Base-by-base conservation (phyloP, 176 grass and related monocot genomes). In the Metroxylon sagu region DNA sequence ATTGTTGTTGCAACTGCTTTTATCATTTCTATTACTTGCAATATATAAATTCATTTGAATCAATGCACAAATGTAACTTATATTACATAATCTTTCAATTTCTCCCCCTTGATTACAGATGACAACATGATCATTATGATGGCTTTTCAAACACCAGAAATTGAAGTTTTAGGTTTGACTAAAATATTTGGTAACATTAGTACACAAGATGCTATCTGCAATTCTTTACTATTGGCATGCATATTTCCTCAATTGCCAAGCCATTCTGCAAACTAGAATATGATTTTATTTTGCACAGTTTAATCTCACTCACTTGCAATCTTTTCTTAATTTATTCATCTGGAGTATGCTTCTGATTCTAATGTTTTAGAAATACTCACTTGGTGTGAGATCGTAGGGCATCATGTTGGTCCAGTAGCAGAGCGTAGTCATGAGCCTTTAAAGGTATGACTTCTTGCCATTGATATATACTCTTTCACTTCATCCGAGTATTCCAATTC, bases 131-230 rank as follows among this genome's bases (percentile, higher is more conserved):
- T 83, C 12, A 85, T 90, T 23, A 65, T 96, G 59, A 96, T 96
- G 87, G 92, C 92, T 2, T 84, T 96, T 70, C 77, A 85, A 59
- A 62, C 62, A 4, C 61, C 79, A 16, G 62, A 76, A 21, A 66
- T 96, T 14, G 58, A 80, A 59, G 48, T 96, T 56, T 26, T 96
- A 1, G 92, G 92, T 4, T 82, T 96, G n/a, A 90, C 92, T 35
- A 96, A 86, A 19, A 88, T 90, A 60, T 96, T 90, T 70, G 92
- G 92, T 48, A 96, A 96, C 59, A 80, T 83, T 62, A 82, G 67
- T 3, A 90, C 86, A 3, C 59, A 70, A 6, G 48, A 73, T 48
- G 86, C 91, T 14, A 90, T 83, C 27, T 77, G 74, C 69, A 96
- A 96, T 21, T 83, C 92, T 54, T 71, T 96, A 70, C 59, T 90